Evolutionary conservation across 2,329 filamentous ascomycete species (phyloP), one percentile per base, ranked within the genome.

Genomic region (Lasiodiplodia hormozganensis): DNA sequence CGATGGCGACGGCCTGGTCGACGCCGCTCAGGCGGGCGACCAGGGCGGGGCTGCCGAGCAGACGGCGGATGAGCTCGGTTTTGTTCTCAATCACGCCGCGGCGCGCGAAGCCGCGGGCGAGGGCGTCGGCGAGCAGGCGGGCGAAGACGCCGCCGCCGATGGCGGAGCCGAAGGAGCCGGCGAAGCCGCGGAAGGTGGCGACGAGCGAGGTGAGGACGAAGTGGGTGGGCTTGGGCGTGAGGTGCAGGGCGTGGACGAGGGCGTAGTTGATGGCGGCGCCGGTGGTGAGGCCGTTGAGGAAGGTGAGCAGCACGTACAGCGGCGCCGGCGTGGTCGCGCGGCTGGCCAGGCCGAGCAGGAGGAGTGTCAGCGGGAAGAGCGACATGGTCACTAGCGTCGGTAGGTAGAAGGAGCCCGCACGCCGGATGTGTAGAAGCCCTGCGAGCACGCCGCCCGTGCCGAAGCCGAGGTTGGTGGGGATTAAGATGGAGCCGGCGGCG

Each of bases 401-500:
- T 67, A 86, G 73, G 82, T 91, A 96, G 78, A 93, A 97, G 71
- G 89, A 90, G 1, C 91, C 90, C 1, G 85, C 82, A 23, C 90
- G 88, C 23, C 88, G 88, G 73, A 96, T 90, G 76, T 96, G 93
- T 18, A 96, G 80, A 79, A 86, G 88, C 10, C 93, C 93, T 16
- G 91, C 90, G 4, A 92, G 71, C 0, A 96, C 79, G 0, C 92
- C 92, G 28, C 93, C 93, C 2, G 87, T 73, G 0, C 89, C 92
- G 74, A 96, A 96, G 1, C 92, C 93, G 6, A 88, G 76, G 77
- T 96, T 96, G 0, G 93, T 96, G 0, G 93, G 92, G 57, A 96
- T 87, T 7, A 96, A 85, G 43, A 95, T 90, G 4, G 90, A 86
- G 3, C 93, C 93, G 2, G 92, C 90, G 1, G 87, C 82, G 0